These are phyloP conservation scores for Isochrysis galbana DNA, from an alignment of 78 protist species.

Conservation along the genomic window DNA sequence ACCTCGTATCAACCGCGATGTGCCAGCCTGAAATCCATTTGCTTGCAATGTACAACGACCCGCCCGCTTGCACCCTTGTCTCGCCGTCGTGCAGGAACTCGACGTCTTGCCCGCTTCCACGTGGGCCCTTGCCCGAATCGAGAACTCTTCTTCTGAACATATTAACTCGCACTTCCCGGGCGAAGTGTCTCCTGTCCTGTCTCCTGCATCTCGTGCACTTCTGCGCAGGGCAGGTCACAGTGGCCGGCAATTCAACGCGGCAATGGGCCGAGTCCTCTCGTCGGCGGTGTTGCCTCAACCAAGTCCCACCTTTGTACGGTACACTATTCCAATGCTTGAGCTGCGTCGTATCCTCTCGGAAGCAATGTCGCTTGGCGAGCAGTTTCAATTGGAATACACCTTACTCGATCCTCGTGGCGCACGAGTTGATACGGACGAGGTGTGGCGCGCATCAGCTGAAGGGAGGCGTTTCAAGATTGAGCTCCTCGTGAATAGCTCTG, in stretches of 20 bases:
- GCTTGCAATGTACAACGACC: too few species aligned
- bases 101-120: background rate
- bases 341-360: background rate
- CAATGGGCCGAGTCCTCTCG: slow-evolving; percentile 15
- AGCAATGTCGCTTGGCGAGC: too few species aligned
- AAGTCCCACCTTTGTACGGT: background rate
- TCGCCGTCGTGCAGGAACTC: background rate
- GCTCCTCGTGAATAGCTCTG: too few species aligned
- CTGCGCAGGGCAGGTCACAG: background rate
- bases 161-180: too few species aligned
- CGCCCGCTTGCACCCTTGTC: too few species aligned
- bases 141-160: background rate
- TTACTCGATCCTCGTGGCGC: too few species aligned
- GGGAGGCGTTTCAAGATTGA: too few species aligned
- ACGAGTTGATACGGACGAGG: too few species aligned
- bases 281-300: background rate
- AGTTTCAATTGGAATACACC: too few species aligned
- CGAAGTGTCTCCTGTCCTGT: background rate
- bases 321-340: background rate
- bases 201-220: background rate
- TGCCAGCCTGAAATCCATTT: too few species aligned
- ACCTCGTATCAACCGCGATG: too few species aligned
- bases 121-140: background rate
- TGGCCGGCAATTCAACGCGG: slow-evolving; percentile 12
- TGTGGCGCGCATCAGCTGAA: too few species aligned